Base-by-base conservation (phyloP, 495 filamentous ascomycete species). In the Endocarpon pusillum region DNA sequence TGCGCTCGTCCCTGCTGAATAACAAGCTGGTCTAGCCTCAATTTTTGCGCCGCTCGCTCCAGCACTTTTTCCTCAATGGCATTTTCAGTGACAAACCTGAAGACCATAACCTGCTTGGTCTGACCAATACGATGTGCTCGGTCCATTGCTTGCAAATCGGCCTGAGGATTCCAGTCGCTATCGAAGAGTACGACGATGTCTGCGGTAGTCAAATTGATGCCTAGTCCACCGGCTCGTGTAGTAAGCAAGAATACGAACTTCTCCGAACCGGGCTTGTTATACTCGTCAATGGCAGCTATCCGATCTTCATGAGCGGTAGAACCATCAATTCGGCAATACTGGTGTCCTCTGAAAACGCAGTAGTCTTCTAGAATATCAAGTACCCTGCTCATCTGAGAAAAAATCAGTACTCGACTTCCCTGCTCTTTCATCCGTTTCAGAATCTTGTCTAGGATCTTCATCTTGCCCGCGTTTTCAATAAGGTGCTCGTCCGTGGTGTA, bases 151-250 rank as follows among this genome's bases (percentile, higher is more conserved):
- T 97, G 89, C 29, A 97, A 54, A 71, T 99, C 89, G 11, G 89
- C 89, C 54, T 99, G 89, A 4, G 89, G 89, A 43, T 99, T 99
- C 89, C 89, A 99, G 49, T 99, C 89, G 51, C 85, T 94, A 51
- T 99, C 89, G 48, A 85, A 99, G n/a, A 99, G 73, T 14, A 99
- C 73, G 23, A 99, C 89, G 42, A 99, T 89, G 45, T 99, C 89
- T 20, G 89, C 89, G 37, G 69, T 77, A 3, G 89, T 99, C 51
- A 99, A 58, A 52, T 99, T 99, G 61, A 99, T 99, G 44, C 89
- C 89, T n/a, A 99, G 62, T 46, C 89, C 89, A 60, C 89, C 89
- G 28, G 89, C 89, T 50, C 89, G 73, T 9, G 89, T 99, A 0
- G 89, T 99, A n/a, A 99, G 67, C 35, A 99, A 65, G 60, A 99